Evolutionary conservation across 768 basidiomycete genomes (phyloP).

Genomic region (Cystofilobasidium bisporidii): DNA sequence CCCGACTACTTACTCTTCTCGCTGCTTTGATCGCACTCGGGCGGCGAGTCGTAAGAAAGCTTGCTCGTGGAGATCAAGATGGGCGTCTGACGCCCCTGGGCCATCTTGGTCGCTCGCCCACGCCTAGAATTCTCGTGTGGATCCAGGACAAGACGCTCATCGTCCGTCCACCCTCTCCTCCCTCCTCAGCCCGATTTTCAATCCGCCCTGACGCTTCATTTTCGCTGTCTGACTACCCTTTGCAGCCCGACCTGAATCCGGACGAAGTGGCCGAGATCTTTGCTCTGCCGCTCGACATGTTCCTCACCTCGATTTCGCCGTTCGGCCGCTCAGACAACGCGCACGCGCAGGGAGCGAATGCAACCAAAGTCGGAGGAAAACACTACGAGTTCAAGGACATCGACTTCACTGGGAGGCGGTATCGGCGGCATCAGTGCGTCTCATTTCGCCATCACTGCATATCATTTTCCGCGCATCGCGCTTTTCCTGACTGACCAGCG

Average conservation of each 20-base stretch:
- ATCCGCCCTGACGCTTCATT: no score
- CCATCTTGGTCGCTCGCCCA: neutral
- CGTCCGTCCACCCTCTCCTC: neutral
- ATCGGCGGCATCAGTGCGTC: neutral
- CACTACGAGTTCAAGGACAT: neutral
- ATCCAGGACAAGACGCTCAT: constrained; percentile 12
- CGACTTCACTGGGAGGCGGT: neutral
- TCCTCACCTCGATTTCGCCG: constrained; percentile 27
- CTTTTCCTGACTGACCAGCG: neutral
- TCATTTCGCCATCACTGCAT: neutral
- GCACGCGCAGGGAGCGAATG: no score
- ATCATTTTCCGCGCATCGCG: neutral
- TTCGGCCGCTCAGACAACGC: neutral
- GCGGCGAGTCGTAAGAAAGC: no score
- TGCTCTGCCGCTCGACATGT: constrained; percentile 32
- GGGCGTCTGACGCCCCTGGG: neutral
- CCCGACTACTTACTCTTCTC: neutral
- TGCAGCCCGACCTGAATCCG: constrained; percentile 32
- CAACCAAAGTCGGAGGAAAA: no score
- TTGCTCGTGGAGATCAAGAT: neutral
- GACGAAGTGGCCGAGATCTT: constrained; percentile 32
- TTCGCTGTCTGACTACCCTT: neutral
- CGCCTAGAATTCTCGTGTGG: constrained; percentile 6
- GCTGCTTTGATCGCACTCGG: no score
- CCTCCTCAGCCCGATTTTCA: neutral